phyloP scores from a whole-genome alignment of 2,329 filamentous ascomycete species.

The Colletotrichum sp. region DNA sequence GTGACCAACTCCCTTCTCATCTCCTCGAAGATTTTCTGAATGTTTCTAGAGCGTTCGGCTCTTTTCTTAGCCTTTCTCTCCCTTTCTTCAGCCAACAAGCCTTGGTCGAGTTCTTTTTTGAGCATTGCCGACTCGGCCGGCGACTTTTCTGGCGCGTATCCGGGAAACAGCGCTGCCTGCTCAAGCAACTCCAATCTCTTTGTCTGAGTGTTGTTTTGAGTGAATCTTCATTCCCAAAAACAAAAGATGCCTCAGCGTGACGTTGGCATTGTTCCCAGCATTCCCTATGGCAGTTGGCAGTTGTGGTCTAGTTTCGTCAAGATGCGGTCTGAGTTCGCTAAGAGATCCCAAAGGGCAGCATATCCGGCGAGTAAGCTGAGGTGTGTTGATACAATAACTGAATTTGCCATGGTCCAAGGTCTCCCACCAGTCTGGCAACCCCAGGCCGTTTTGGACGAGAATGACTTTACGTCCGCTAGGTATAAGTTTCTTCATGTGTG shows the following conservation, averaged over 20 bases:
- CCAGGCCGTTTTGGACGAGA: not conserved
- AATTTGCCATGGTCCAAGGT: not conserved
- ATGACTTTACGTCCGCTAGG: not conserved
- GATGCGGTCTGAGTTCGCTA: not conserved
- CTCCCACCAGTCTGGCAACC: not conserved
- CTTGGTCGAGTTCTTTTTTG: not conserved
- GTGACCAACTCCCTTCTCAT: not conserved
- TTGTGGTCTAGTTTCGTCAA: not conserved
- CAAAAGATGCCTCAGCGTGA: not conserved
- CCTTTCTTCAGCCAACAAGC: not conserved
- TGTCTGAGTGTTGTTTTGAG: not conserved
- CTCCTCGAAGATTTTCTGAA: fast-evolving
- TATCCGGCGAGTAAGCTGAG: not conserved
- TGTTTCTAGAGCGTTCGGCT: not conserved
- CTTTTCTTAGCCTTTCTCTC: not conserved
- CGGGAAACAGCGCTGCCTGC: not conserved
- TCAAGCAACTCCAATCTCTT: not conserved
- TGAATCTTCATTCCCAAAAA: not conserved
- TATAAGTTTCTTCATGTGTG: not conserved
- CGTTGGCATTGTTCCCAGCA: not conserved
- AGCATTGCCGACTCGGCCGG: not conserved
- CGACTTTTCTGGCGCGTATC: not conserved
- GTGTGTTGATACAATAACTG: not conserved
- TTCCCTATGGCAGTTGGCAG: not conserved
- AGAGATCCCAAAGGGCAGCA: fast-evolving